phyloP scores from a whole-genome alignment of 768 basidiomycete species.

The Lactarius hatsudake region DNA sequence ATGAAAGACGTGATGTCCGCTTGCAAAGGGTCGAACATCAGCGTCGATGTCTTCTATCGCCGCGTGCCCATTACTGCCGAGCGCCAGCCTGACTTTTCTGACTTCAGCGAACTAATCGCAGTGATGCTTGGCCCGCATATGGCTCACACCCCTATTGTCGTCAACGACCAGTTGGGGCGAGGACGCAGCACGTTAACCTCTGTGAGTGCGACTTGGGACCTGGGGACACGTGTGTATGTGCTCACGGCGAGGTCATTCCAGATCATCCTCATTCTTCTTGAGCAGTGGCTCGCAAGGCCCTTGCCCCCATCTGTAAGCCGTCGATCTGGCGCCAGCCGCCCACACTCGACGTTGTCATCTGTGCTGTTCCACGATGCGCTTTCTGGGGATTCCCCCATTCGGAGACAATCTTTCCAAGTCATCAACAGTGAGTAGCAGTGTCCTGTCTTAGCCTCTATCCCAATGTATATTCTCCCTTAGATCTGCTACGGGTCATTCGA shows the following conservation, averaged over 20 bases:
- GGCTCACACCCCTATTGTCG: conserved; percentile 74
- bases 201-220: conserved; percentile 40
- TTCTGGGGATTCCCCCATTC: conserved; percentile 31
- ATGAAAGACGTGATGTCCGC: conserved; percentile 86
- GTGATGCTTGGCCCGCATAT: conserved; percentile 69
- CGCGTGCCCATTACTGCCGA: conserved; percentile 95
- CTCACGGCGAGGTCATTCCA: conserved; percentile 31
- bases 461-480: conserved; percentile 38
- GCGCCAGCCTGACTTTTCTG: conserved; percentile 69
- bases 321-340: conserved; percentile 34
- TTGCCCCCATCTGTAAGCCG: conserved; percentile 39
- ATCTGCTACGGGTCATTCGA: conserved; percentile 80
- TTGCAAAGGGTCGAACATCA: conserved; percentile 41
- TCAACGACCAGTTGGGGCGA: conserved; percentile 94
- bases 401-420: conserved; percentile 71
- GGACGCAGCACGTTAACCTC: conserved; percentile 92
- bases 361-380: conserved; percentile 37
- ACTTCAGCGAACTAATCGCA: conserved; percentile 74
- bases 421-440: conserved; percentile 70
- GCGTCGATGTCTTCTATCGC: conserved; percentile 69
- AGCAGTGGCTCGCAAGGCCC: conserved; percentile 68
- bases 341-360: conserved; percentile 46
- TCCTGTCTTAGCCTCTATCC: not conserved
- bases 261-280: conserved; percentile 80
- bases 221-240: not conserved